These are phyloP conservation scores for Murraya koenigii DNA, from an alignment of 345 rosid species.

Conservation along the genomic window DNA sequence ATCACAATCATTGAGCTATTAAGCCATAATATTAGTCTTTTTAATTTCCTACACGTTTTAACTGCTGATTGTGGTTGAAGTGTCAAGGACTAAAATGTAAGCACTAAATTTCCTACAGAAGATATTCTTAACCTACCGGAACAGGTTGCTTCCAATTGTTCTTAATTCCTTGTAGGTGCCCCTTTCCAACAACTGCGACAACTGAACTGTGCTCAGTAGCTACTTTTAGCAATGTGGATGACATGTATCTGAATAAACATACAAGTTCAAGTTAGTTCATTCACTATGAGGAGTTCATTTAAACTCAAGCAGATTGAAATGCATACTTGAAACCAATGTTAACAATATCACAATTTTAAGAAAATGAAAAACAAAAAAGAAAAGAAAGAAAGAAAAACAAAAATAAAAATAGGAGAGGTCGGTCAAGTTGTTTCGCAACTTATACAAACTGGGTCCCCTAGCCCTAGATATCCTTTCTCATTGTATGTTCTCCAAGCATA, in stretches of 20 bases:
- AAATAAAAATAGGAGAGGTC: background rate
- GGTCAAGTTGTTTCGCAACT: background rate
- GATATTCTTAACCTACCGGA: constrained; percentile 35
- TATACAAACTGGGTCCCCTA: background rate
- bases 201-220: constrained; percentile 79
- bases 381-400: background rate
- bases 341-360: background rate
- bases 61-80: background rate
- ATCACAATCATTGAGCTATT: background rate
- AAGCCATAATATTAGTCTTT: background rate
- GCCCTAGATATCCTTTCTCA: background rate
- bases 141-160: constrained; percentile 88
- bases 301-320: background rate
- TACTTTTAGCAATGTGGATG: constrained; percentile 56
- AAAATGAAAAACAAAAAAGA: background rate
- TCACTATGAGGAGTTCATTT: background rate
- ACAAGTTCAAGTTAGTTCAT: constrained; percentile 1
- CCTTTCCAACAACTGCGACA: constrained; percentile 97
- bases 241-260: constrained; percentile 73
- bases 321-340: background rate
- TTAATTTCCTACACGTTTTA: background rate
- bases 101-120: background rate
- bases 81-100: background rate
- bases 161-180: constrained; percentile 88
- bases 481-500: background rate